Conservation (phyloP, 106 monocot genomes). For the Dendrobium chrysotoxum region DNA sequence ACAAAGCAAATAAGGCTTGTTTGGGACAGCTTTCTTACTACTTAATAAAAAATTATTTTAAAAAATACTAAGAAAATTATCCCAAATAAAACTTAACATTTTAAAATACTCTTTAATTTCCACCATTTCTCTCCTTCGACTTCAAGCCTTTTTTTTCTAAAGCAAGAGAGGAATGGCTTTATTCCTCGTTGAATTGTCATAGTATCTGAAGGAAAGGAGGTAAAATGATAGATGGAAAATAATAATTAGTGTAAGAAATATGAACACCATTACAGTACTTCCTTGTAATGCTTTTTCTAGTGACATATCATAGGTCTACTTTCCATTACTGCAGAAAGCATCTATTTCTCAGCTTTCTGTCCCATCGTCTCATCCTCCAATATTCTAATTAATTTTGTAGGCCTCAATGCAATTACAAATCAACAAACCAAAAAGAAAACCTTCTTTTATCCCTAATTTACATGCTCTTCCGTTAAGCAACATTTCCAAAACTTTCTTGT, state of each 20-base stretch:
- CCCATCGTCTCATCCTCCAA: neutral
- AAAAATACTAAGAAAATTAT: no score
- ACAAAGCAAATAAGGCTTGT: no score
- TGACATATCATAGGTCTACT: neutral
- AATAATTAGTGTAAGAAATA: neutral
- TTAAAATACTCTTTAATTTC: no score
- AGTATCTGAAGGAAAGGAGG: neutral
- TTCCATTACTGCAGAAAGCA: neutral
- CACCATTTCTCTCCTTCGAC: no score
- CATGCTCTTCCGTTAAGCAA: no score
- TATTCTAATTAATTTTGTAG: neutral
- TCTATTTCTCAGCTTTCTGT: neutral
- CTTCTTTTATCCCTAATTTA: no score
- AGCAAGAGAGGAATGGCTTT: neutral
- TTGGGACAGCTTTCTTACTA: no score
- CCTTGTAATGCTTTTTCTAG: neutral
- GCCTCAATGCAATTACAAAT: neutral
- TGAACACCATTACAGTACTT: neutral
- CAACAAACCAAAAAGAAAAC: no score
- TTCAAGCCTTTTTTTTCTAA: neutral
- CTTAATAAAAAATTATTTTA: no score
- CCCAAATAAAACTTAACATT: no score
- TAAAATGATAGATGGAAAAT: neutral
- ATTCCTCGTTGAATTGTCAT: no score
- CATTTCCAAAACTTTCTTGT: no score